Percentiles rank a stretch among this genome's conserved stretches.
phyloP scores from a whole-genome alignment of 352 stramenopile genomes.

The Peronospora tabacina region DNA sequence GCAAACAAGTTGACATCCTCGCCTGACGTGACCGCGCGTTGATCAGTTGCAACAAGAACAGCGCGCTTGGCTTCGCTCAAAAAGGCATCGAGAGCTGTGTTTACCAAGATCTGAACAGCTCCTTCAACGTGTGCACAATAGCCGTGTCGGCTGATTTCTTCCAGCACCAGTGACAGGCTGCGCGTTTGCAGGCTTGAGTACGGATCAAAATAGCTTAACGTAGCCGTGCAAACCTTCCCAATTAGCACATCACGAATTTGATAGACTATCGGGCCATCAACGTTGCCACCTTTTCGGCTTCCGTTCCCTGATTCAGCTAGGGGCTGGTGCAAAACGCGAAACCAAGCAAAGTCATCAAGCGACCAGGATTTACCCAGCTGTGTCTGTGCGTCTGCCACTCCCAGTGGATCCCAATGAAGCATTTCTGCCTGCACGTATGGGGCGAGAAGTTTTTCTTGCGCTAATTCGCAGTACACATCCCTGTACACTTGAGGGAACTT shows the following conservation, averaged over 20 bases:
- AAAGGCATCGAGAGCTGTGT: slow-evolving; percentile 25
- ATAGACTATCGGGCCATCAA: slow-evolving; percentile 30
- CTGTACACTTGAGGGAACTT: slow-evolving; percentile 71
- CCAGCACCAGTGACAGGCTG: slow-evolving; percentile 42
- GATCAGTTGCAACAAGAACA: slow-evolving; percentile 35
- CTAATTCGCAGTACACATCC: slow-evolving; percentile 51
- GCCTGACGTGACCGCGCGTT: slow-evolving; percentile 6
- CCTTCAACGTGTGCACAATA: slow-evolving; percentile 25
- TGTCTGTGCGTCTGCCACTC: slow-evolving; percentile 18
- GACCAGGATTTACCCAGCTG: slow-evolving; percentile 18
- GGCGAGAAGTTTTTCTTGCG: slow-evolving; percentile 48
- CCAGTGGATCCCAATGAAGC: slow-evolving; percentile 56
- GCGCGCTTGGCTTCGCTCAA: slow-evolving; percentile 33
- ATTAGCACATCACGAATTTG: slow-evolving; percentile 55
- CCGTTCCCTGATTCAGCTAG: slow-evolving; percentile 3
- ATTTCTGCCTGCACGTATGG: slow-evolving; percentile 61
- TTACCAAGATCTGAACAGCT: slow-evolving; percentile 26
- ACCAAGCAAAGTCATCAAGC: slow-evolving; percentile 46
- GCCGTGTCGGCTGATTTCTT: slow-evolving; percentile 34
- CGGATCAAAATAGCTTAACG: slow-evolving; percentile 45
- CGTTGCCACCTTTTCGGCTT: neutral
- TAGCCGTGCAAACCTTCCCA: slow-evolving; percentile 27
- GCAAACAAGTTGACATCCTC: slow-evolving; percentile 23
- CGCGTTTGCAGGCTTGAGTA: slow-evolving; percentile 50
- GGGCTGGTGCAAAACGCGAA: slow-evolving; percentile 37